phyloP scores from a whole-genome alignment of 2,329 filamentous ascomycete species.

The Colletotrichum sp. region DNA sequence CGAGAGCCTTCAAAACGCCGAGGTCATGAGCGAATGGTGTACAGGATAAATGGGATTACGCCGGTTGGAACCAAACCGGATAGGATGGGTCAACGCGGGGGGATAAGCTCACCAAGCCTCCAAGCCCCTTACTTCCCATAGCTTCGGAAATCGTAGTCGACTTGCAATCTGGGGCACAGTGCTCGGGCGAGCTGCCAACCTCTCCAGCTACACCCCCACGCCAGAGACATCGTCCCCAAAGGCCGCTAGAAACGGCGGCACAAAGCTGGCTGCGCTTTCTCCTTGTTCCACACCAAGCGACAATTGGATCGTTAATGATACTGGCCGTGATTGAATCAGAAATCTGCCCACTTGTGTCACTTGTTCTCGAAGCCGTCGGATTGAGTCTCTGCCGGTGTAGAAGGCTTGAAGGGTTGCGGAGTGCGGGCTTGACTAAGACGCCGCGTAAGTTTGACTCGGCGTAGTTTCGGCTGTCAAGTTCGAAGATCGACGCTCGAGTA shows the following conservation, averaged over 20 bases:
- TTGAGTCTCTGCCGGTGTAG: not conserved
- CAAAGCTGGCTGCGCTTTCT: not conserved
- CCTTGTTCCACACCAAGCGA: not conserved
- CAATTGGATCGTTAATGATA: not conserved
- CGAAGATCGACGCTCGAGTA: not conserved
- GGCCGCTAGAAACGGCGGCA: not conserved
- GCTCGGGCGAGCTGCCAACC: not conserved
- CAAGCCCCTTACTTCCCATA: not conserved
- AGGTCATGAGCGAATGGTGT: not conserved
- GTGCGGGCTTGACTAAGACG: not conserved
- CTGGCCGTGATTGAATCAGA: not conserved
- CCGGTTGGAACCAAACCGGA: not conserved
- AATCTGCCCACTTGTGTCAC: not conserved
- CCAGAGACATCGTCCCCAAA: not conserved
- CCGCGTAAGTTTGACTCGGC: not conserved
- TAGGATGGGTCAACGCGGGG: not conserved
- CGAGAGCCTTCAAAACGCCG: not conserved
- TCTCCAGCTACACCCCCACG: not conserved
- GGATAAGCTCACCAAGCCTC: not conserved
- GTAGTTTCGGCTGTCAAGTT: not conserved
- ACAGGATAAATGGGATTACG: not conserved
- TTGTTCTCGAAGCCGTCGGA: not conserved
- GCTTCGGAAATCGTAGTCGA: not conserved
- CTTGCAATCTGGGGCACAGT: not conserved
- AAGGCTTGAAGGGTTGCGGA: not conserved